A percentile compares a stretch with the other conserved stretches of the same genome.
Conservation (phyloP, 2,329 filamentous ascomycete species). For the Diplodia scrobiculata region DNA sequence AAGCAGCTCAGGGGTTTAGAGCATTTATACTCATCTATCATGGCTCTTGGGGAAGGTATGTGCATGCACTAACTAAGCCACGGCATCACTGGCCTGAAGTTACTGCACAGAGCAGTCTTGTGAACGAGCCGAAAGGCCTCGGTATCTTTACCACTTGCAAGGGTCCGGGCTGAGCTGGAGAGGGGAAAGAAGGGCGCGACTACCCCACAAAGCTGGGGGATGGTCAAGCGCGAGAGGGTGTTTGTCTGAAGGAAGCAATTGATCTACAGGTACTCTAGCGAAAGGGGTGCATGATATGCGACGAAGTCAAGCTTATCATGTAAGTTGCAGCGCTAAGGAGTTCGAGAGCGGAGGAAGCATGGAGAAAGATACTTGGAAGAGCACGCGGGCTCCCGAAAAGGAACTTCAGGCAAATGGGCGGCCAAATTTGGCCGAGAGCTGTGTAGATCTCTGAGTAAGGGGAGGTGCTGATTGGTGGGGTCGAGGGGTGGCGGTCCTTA, state of each 20-base stretch:
- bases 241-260: neutral
- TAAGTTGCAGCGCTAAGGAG: constrained; percentile 12
- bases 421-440: neutral
- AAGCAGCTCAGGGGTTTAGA: neutral
- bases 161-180: neutral
- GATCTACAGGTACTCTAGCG: neutral
- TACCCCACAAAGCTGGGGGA: neutral
- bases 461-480: neutral
- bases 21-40: neutral
- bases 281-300: neutral
- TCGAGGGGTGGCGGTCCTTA: neutral
- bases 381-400: constrained; percentile 2
- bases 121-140: constrained; percentile 1
- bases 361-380: neutral
- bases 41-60: no score
- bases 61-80: neutral
- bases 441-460: constrained; percentile 7
- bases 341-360: neutral
- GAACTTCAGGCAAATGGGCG: neutral
- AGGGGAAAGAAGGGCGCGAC: neutral
- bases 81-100: constrained; percentile 1
- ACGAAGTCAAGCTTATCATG: constrained; percentile 2
- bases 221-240: neutral
- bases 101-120: neutral
- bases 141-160: constrained; percentile 3